phyloP scores from a whole-genome alignment of 257 asterid species.

The Solanum pennellii region DNA sequence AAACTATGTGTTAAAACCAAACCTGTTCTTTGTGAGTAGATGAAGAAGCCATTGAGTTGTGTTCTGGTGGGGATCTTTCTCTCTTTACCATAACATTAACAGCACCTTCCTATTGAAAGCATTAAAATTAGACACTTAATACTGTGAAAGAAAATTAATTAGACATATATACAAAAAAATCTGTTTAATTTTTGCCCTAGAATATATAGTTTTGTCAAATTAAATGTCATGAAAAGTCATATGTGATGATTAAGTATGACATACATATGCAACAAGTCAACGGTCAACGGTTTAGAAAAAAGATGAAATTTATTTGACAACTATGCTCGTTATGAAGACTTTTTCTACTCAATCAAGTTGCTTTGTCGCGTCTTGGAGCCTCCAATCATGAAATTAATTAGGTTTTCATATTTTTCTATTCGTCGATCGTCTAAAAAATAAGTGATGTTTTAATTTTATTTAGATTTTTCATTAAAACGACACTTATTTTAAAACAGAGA shows the following conservation, averaged over 20 bases:
- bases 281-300: not conserved
- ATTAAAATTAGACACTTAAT: not conserved
- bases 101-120: not conserved
- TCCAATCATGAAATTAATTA: not conserved
- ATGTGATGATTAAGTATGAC: not conserved
- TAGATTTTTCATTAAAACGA: not conserved
- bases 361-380: not conserved
- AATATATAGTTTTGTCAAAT: not conserved
- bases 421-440: not conserved
- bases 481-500: not conserved
- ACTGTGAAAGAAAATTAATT: not conserved
- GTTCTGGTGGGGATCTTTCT: not conserved
- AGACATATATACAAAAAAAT: not conserved
- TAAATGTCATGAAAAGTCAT: not conserved
- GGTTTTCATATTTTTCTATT: not conserved
- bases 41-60: not conserved
- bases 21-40: not conserved
- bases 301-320: not conserved
- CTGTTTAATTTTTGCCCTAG: not conserved
- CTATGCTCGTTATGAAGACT: not conserved
- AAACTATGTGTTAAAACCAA: not conserved
- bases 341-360: not conserved
- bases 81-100: not conserved
- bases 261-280: not conserved
- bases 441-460: not conserved